Percentiles rank a stretch among this genome's conserved stretches.
These are phyloP conservation scores for Russula lepida DNA, from an alignment of 768 basidiomycete species.

Conservation along the genomic window DNA sequence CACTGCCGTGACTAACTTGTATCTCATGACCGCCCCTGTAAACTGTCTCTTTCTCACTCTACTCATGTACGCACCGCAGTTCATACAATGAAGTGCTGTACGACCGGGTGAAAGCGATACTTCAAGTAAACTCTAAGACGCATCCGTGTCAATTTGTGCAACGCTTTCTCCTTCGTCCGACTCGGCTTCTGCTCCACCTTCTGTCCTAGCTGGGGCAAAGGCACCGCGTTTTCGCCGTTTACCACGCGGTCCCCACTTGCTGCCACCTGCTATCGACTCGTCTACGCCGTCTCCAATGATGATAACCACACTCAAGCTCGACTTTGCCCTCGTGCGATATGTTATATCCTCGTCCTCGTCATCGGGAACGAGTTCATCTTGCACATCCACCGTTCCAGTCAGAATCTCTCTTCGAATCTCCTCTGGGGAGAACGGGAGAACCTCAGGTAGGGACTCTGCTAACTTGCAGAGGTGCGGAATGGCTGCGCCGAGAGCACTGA, in stretches of 20 bases:
- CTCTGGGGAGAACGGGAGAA: constrained; percentile 55
- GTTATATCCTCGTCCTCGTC: constrained; percentile 65
- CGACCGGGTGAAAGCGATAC: not conserved
- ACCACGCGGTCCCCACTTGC: constrained; percentile 20
- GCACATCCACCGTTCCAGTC: constrained; percentile 65
- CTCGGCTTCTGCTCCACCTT: not conserved
- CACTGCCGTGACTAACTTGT: no score
- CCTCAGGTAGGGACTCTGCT: constrained; percentile 58
- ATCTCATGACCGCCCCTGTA: no score
- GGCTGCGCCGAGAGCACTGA: constrained; percentile 84
- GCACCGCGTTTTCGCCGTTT: constrained; percentile 14
- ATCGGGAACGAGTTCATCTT: constrained; percentile 72
- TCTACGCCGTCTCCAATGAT: constrained; percentile 56
- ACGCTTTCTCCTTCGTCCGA: not conserved
- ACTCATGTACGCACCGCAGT: not conserved
- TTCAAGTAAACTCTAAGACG: not conserved
- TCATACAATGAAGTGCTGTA: not conserved
- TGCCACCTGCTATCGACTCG: constrained; percentile 26
- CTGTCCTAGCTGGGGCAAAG: not conserved
- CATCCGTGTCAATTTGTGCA: not conserved
- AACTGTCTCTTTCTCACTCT: no score
- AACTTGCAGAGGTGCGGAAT: constrained; percentile 75
- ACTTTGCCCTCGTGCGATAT: constrained; percentile 59
- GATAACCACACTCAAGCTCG: constrained; percentile 50
- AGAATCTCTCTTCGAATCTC: constrained; percentile 55